A percentile compares a stretch with the other conserved stretches of the same genome.
Conservation (phyloP, 140 eudicot genomes). For the Cichorium intybus region DNA sequence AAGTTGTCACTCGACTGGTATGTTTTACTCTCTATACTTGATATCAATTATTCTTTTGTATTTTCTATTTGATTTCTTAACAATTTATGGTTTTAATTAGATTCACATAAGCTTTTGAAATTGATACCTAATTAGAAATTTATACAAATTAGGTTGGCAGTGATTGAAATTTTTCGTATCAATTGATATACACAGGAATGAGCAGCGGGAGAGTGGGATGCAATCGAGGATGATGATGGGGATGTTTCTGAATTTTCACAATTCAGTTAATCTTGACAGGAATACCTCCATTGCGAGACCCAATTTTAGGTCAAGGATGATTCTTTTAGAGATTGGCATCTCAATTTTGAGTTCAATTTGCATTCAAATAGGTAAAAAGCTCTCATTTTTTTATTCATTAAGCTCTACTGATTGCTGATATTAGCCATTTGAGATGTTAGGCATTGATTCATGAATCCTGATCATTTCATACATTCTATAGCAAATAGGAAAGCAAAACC, state of each 20-base stretch:
- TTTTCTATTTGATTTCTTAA: too few species aligned
- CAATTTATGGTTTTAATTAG: too few species aligned
- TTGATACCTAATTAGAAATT: too few species aligned
- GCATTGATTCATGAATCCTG: background rate
- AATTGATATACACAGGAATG: too few species aligned
- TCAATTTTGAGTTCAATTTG: background rate
- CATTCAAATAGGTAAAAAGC: background rate
- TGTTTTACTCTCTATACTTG: too few species aligned
- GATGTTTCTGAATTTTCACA: slow-evolving; percentile 5
- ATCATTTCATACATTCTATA: slow-evolving; percentile 2
- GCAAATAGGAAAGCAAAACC: background rate
- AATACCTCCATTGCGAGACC: background rate
- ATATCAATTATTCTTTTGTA: too few species aligned
- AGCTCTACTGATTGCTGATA: background rate
- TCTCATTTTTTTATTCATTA: background rate
- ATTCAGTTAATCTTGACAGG: background rate
- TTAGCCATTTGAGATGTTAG: background rate
- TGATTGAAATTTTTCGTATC: too few species aligned
- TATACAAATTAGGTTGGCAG: too few species aligned
- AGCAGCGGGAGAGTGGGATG: background rate
- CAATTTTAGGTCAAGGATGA: slow-evolving; percentile 8
- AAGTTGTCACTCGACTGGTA: too few species aligned
- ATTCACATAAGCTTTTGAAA: too few species aligned
- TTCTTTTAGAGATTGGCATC: background rate
- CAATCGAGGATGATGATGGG: too few species aligned